These are phyloP conservation scores for Tylopilus rubrobrunneus DNA, from an alignment of 768 basidiomycete species.

Conservation along the genomic window DNA sequence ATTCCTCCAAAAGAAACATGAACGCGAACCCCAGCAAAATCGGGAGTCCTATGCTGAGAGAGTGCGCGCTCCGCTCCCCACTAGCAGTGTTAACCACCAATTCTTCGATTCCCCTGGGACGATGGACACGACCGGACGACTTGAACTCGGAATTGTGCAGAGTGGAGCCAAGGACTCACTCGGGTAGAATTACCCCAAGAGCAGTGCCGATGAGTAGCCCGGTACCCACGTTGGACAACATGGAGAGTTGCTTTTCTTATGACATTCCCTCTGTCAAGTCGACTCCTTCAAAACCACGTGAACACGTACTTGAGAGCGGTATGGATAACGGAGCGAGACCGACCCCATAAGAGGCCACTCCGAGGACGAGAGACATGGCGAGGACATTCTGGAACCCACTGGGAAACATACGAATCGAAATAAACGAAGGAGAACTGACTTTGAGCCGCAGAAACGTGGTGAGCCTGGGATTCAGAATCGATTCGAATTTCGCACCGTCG, in stretches of 20 bases:
- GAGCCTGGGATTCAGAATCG: no score
- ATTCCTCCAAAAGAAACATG: conserved; percentile 64
- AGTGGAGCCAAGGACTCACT: conserved; percentile 51
- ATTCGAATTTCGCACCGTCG: neutral
- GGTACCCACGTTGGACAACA: conserved; percentile 61
- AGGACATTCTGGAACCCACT: conserved; percentile 21
- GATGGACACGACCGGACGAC: neutral
- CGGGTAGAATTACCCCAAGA: conserved; percentile 88
- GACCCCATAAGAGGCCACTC: conserved; percentile 57
- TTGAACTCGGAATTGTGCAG: neutral
- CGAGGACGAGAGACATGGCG: conserved; percentile 58
- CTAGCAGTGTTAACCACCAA: conserved; percentile 34
- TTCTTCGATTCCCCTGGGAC: conserved; percentile 69
- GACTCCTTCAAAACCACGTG: neutral
- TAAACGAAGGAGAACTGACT: neutral
- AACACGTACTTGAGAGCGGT: conserved; percentile 55
- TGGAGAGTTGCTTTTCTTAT: conserved; percentile 42
- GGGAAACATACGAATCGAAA: conserved; percentile 18
- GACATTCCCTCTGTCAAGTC: conserved; percentile 26
- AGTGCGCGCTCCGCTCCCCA: conserved; percentile 38
- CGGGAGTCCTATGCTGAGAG: conserved; percentile 55
- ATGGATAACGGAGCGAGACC: conserved; percentile 78
- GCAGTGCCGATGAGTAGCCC: conserved; percentile 89
- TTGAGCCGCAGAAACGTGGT: neutral
- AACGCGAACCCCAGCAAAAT: conserved; percentile 57